Evolutionary conservation across 2,329 filamentous ascomycete species (phyloP), one percentile per base, ranked within the genome.

Genomic region (Didymella exigua): DNA sequence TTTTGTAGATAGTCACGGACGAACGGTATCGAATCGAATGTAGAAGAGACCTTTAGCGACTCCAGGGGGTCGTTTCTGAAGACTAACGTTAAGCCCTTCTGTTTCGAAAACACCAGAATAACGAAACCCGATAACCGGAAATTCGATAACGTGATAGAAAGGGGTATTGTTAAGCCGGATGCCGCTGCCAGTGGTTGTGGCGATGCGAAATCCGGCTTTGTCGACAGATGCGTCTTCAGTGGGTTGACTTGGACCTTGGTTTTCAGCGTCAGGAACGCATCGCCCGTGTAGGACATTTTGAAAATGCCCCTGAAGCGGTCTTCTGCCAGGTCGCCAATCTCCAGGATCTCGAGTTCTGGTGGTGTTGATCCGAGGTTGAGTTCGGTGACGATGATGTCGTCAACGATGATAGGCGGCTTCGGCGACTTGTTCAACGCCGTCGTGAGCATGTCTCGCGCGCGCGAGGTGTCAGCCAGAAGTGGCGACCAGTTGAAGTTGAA

Each of bases 401-500:
- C 95, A 79, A 98, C 95, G 74, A 99, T 99, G 73, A 98, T 98
- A 57, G 95, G 95, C 53, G 95, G 95, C 73, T 98, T 98, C 33
- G 93, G 93, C 49, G 91, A 95, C 79, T 98, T 98, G 84, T 99
- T 99, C 70, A 99, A 83, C 30, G 95, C 95, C 54, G 90, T 89
- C 23, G 95, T 99, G 68, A 99, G 84, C 76, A 98, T 89, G 75
- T 98, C 93, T 76, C 93, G 90, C 46, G 95, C 93, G 67, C 92
- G 89, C 74, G 89, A 86, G 71, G 91, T 93, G 80, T 98, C 95
- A 73, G 93, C 93, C 79, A 96, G 95, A 64, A 99, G 84, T 73
- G 95, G 95, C 85, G 92, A 96, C 95, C 95, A 99, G 91, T 98
- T 98, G 90, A 99, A 99, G 83, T 98, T 98, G 89, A 99, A 99